Evolutionary conservation across 208 protist species (phyloP).

Genomic region (Leishmania tarentolae): DNA sequence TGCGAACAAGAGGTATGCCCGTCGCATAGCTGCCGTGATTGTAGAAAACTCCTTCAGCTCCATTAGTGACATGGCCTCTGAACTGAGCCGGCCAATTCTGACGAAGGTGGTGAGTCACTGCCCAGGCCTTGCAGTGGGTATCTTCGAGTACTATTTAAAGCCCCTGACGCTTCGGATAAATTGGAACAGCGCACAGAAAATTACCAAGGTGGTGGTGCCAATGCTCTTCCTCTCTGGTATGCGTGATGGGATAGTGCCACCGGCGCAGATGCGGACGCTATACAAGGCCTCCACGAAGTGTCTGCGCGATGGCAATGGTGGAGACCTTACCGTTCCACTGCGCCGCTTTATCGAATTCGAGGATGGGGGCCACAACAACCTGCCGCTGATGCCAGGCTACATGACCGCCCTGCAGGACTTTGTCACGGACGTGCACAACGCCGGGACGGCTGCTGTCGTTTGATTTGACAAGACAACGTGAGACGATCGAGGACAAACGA

Average conservation of each 20-base stretch:
- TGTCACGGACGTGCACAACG: conserved; percentile 39
- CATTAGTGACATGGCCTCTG: conserved; percentile 77
- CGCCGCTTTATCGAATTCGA: conserved; percentile 68
- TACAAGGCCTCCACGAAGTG: conserved; percentile 44
- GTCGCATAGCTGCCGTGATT: conserved; percentile 72
- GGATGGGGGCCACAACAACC: conserved; percentile 77
- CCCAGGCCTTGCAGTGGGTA: conserved; percentile 20
- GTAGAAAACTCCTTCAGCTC: conserved; percentile 93
- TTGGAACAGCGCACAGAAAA: conserved; percentile 62
- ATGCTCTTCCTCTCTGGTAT: conserved; percentile 85
- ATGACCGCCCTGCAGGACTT: conserved; percentile 61
- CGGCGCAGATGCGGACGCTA: conserved; percentile 75
- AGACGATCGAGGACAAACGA: neutral
- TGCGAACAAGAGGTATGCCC: conserved; percentile 37
- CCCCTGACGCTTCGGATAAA: conserved; percentile 72
- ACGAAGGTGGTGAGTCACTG: conserved; percentile 22
- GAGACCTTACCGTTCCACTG: conserved; percentile 20
- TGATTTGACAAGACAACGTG: neutral
- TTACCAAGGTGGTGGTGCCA: conserved; percentile 41
- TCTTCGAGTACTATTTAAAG: conserved; percentile 80
- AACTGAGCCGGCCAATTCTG: conserved; percentile 34
- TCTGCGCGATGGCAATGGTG: conserved; percentile 21
- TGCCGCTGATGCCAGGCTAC: conserved; percentile 62
- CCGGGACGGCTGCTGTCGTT: neutral
- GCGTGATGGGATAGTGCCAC: conserved; percentile 88